phyloP scores from a whole-genome alignment of 768 basidiomycete genomes.

The Amanita phalloides region DNA sequence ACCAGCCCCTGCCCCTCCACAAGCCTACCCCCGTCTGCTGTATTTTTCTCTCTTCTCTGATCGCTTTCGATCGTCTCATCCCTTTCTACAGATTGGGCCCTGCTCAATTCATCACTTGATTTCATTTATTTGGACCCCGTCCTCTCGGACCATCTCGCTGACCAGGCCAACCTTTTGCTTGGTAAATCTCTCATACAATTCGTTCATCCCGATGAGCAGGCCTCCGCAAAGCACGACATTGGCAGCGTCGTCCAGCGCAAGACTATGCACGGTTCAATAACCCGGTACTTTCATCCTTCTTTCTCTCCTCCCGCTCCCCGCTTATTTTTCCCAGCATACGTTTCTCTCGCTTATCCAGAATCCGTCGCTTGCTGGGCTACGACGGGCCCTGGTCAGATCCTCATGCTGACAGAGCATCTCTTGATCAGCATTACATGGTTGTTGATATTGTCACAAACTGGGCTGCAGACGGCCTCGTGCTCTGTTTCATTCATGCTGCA shows the following conservation, averaged over 20 bases:
- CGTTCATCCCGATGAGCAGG: conserved; percentile 79
- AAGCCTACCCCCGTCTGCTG: conserved; percentile 67
- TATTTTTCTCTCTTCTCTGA: conserved; percentile 42
- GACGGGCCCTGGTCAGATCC: conserved; percentile 35
- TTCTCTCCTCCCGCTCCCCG: conserved; percentile 14
- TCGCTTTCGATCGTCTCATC: conserved; percentile 24
- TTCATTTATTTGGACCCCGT: conserved; percentile 84
- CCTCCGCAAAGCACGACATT: conserved; percentile 64
- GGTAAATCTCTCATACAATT: conserved; percentile 66
- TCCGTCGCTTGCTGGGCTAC: conserved; percentile 66
- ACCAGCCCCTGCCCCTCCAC: conserved; percentile 27
- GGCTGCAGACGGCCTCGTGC: conserved; percentile 77
- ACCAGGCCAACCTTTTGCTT: conserved; percentile 58
- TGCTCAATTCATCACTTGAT: conserved; percentile 63
- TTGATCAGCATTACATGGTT: conserved; percentile 72
- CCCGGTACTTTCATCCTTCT: conserved; percentile 34
- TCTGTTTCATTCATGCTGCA: conserved; percentile 83
- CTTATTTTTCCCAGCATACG: conserved; percentile 43
- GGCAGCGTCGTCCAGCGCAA: conserved; percentile 62
- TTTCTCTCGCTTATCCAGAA: conserved; percentile 64
- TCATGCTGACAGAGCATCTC: conserved; percentile 56
- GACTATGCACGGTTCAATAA: conserved; percentile 77
- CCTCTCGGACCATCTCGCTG: conserved; percentile 57
- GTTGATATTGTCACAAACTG: conserved; percentile 87
- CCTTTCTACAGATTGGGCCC: conserved; percentile 58